Base-by-base conservation (phyloP, 768 basidiomycete genomes). In the Leccinum boreale region DNA sequence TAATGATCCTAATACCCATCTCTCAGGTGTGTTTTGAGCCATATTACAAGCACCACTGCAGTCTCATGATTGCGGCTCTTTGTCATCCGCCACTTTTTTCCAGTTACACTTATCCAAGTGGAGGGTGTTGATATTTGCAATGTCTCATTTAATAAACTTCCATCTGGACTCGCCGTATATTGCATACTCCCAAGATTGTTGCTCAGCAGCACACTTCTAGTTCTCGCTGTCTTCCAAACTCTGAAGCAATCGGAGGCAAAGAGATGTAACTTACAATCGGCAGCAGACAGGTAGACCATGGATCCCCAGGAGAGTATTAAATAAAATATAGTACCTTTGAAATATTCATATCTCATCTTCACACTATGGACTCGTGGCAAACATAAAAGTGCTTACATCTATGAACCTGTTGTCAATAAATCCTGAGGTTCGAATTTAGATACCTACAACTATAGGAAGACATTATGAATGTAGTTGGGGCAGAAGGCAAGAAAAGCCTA, bases 321-420 rank as follows among this genome's bases (percentile, higher is more conserved):
- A 51, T 49, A 24, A 0, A 55, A 1, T 7, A 19, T 3, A 24
- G 21, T 64, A 24, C 62, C 63, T 48, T 17, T 8, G 14, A n/a
- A 52, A 10, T 2, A 29, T 10, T 5, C 11, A 14, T 26, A 14
- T 4, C 15, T 48, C 21, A 39, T 5, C 2, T 15, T 10, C 4
- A 39, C 14, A n/a, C 3, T 5, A 3, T 1, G 4, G 10, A n/a
- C 17, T 42, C n/a, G n/a, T n/a, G n/a, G n/a, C 9, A 42, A 42
- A 42, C 0, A 4, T 10, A 42, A 36, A 19, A 42, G 6, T 5
- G 7, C 63, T 58, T 44, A 64, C 63, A 64, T 31, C 62, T 64
- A 36, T 49, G 4, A 21, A 47, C 24, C n/a, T 42, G 9, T 47
- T 26, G 9, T 47, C 8, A 47, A 15, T 26, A 17, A 7, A 47